phyloP scores from a whole-genome alignment of 257 asterid genomes.

The Ballota nigra region DNA sequence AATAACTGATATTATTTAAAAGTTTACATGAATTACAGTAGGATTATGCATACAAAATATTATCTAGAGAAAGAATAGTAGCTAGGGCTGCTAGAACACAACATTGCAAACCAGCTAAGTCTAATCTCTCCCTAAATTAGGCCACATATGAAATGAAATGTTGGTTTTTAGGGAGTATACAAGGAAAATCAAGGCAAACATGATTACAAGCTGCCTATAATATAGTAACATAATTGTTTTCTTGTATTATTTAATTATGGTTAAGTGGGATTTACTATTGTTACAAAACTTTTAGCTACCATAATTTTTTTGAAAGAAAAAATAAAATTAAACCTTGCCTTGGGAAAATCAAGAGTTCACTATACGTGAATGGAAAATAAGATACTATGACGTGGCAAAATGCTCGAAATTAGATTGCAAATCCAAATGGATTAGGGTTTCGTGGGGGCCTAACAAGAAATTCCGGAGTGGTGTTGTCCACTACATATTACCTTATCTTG shows the following conservation, averaged over 20 bases:
- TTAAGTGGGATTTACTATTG: slow-evolving; percentile 28
- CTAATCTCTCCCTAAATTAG: slow-evolving; percentile 20
- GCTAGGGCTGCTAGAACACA: neutral
- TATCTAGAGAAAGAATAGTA: too few relatives aligned
- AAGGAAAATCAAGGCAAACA: slow-evolving; percentile 3
- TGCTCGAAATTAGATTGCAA: slow-evolving; percentile 21
- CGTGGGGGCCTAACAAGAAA: slow-evolving; percentile 25
- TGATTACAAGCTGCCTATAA: neutral
- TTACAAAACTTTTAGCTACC: slow-evolving; percentile 13
- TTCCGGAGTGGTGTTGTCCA: slow-evolving; percentile 57
- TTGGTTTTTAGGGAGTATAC: slow-evolving; percentile 18
- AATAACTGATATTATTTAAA: too few relatives aligned
- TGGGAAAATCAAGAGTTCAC: slow-evolving; percentile 18
- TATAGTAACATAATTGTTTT: neutral
- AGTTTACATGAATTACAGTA: too few relatives aligned
- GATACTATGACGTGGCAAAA: neutral
- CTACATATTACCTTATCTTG: slow-evolving; percentile 13
- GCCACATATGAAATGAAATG: slow-evolving; percentile 19
- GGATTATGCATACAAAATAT: too few relatives aligned
- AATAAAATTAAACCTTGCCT: neutral
- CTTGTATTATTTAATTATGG: slow-evolving; percentile 9
- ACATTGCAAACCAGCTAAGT: neutral
- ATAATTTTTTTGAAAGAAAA: neutral
- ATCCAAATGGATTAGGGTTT: slow-evolving; percentile 9
- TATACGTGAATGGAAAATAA: neutral